Evolutionary conservation across 75 land plant genomes (phyloP).

Genomic region (Chamaecyparis obtusa): DNA sequence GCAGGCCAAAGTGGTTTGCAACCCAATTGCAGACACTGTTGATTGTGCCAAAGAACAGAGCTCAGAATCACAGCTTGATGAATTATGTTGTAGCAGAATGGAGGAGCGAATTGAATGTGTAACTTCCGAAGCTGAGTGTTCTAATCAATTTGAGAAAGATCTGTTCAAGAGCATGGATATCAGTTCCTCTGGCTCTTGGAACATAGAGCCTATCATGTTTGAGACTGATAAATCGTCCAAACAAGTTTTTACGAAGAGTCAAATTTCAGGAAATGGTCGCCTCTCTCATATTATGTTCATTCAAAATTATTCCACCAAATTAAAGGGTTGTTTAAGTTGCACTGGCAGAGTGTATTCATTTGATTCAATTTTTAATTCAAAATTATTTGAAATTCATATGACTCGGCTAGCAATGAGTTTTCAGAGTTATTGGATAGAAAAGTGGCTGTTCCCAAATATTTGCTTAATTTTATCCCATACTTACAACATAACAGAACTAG

Average conservation of each 20-base stretch:
- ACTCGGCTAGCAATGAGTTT: no score
- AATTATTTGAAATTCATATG: no score
- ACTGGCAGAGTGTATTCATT: not conserved
- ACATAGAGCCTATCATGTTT: not conserved
- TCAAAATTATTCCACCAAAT: not conserved
- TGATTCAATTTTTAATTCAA: no score
- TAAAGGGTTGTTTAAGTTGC: not conserved
- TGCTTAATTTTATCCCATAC: no score
- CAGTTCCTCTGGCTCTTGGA: not conserved
- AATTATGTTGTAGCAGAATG: not conserved
- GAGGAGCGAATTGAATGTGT: not conserved
- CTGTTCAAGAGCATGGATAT: not conserved
- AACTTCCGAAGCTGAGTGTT: not conserved
- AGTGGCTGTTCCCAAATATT: no score
- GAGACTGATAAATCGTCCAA: not conserved
- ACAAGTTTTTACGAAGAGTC: not conserved
- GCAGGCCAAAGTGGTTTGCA: not conserved
- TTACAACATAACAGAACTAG: no score
- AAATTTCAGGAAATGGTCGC: not conserved
- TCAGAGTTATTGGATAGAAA: no score
- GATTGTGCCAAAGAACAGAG: not conserved
- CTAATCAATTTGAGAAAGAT: not conserved
- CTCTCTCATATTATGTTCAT: not conserved
- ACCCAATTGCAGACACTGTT: not conserved
- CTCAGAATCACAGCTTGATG: not conserved